Conservation (phyloP, 139 green algal species). For the Eudorina sp. region DNA sequence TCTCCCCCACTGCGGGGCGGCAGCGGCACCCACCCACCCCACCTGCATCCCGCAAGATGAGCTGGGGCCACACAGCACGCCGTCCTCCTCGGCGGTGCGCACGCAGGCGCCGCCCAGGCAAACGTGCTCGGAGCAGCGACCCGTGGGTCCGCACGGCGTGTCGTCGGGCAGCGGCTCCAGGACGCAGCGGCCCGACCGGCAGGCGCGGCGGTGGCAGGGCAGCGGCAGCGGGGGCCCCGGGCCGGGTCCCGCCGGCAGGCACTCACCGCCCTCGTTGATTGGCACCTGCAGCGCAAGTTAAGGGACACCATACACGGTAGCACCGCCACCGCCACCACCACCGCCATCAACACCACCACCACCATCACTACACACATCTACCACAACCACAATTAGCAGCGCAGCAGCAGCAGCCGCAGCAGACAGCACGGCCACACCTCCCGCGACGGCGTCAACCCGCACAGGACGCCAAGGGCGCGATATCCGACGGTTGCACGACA, state of each 20-base stretch:
- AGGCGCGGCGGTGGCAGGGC: neutral
- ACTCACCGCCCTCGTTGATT: neutral
- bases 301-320: no score
- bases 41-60: neutral
- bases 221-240: neutral
- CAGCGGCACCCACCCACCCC: neutral
- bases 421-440: no score
- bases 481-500: no score
- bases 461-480: no score
- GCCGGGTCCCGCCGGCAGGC: neutral
- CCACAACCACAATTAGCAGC: no score
- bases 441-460: no score
- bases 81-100: neutral
- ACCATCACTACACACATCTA: no score
- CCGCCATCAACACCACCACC: no score
- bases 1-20: no score
- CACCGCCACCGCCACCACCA: no score
- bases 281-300: neutral
- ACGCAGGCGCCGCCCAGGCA: neutral
- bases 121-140: neutral
- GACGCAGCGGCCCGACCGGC: neutral
- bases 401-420: no score
- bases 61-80: constrained; percentile 5
- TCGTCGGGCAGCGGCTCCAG: neutral
- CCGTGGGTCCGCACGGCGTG: neutral